Conservation (phyloP, 148 eudicot species). For the Gaultheria prostrata region DNA sequence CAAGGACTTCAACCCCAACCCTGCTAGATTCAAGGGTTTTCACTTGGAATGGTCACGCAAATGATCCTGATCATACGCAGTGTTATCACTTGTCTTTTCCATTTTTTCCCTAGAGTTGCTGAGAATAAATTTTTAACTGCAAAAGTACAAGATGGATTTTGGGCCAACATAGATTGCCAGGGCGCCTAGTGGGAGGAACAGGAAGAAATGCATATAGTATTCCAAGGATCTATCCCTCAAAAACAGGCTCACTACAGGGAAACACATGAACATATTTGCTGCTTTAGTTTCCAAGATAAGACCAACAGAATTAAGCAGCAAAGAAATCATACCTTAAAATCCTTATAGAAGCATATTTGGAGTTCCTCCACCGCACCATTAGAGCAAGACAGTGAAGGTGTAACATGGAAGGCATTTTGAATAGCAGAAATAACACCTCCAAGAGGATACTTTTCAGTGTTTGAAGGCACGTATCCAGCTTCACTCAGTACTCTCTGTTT, state of each 20-base stretch:
- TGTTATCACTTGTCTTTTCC: neutral
- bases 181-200: neutral
- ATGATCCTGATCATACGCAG: neutral
- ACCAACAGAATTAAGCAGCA: constrained; percentile 10
- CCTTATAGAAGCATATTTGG: constrained; percentile 76
- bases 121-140: neutral
- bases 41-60: neutral
- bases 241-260: neutral
- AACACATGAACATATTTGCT: neutral
- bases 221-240: neutral
- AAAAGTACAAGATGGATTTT: neutral
- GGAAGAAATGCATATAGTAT: neutral
- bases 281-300: neutral
- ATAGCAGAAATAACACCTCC: constrained; percentile 82
- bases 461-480: constrained; percentile 88
- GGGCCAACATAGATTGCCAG: neutral
- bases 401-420: constrained; percentile 81
- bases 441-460: constrained; percentile 83
- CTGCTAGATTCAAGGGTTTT: neutral
- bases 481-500: constrained; percentile 69
- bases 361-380: constrained; percentile 72
- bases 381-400: constrained; percentile 66
- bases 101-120: neutral
- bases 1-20: neutral
- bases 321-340: constrained; percentile 62